Conservation (phyloP, 768 basidiomycete species). For the Xerocomellus dryophilus region DNA sequence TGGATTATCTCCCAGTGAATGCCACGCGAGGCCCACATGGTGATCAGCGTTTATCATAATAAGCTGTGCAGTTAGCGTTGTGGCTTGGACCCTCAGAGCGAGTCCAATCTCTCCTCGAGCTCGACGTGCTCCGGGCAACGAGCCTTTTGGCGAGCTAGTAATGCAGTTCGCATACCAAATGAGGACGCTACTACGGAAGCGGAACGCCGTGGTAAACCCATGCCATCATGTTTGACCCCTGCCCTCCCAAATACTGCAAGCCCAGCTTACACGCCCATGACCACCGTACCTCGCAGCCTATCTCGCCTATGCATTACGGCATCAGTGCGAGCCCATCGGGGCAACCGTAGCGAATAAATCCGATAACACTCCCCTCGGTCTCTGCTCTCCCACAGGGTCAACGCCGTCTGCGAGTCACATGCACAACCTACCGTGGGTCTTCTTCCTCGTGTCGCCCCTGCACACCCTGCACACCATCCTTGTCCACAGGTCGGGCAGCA, state of each 20-base stretch:
- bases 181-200: slow-evolving; percentile 16
- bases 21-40: slow-evolving; percentile 13
- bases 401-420: slow-evolving; percentile 2
- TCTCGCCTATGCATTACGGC: slow-evolving; percentile 34
- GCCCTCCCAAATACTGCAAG: slow-evolving; percentile 29
- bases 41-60: slow-evolving; percentile 17
- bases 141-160: neutral
- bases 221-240: slow-evolving; percentile 3
- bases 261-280: slow-evolving; percentile 13
- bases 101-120: neutral
- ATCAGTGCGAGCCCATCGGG: slow-evolving; percentile 54
- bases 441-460: slow-evolving; percentile 32
- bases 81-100: neutral
- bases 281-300: neutral
- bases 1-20: slow-evolving; percentile 8
- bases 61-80: slow-evolving; percentile 13
- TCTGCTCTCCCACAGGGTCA: slow-evolving; percentile 32
- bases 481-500: slow-evolving; percentile 59
- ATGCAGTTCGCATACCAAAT: slow-evolving; percentile 11
- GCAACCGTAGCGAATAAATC: slow-evolving; percentile 57
- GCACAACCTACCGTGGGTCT: slow-evolving; percentile 46
- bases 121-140: neutral
- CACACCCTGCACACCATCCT: slow-evolving; percentile 51
- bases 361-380: slow-evolving; percentile 43
- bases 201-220: slow-evolving; percentile 26